These are phyloP conservation scores for Geranomyces michiganensis DNA, from an alignment of 192 early-diverging fungal species.

Conservation along the genomic window DNA sequence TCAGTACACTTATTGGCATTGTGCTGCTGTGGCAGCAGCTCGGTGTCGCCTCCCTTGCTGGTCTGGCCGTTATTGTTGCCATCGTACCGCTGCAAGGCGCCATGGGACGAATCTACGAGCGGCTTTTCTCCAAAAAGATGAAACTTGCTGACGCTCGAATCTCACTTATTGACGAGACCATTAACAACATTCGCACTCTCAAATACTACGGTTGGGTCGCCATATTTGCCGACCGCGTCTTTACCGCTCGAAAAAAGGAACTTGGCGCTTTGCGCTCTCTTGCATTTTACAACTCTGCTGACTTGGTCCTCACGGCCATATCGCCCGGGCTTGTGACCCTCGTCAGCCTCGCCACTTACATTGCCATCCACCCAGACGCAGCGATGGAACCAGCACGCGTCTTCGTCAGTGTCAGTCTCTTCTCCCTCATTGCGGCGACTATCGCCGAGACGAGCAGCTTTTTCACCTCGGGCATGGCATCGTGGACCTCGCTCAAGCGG, in stretches of 20 bases:
- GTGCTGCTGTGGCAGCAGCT: conserved; percentile 45
- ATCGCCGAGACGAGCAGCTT: neutral
- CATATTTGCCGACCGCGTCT: conserved; percentile 46
- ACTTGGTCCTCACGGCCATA: conserved; percentile 13
- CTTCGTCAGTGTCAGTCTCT: conserved; percentile 13
- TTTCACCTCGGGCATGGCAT: neutral
- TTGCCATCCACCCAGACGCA: conserved; percentile 26
- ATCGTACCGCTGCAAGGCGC: conserved; percentile 25
- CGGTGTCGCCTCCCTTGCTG: conserved; percentile 49
- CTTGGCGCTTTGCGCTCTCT: neutral
- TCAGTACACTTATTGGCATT: conserved; percentile 43
- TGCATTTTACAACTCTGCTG: conserved; percentile 9
- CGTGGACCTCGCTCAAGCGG: neutral
- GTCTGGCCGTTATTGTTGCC: conserved; percentile 46
- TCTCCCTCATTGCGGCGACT: neutral
- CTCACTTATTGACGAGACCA: conserved; percentile 55
- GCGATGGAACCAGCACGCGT: conserved; percentile 1
- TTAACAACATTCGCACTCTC: conserved; percentile 81
- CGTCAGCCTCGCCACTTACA: neutral
- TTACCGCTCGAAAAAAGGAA: conserved; percentile 24
- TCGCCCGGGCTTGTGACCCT: conserved; percentile 14
- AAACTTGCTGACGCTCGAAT: neutral
- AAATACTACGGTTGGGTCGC: conserved; percentile 86
- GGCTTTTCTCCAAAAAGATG: neutral
- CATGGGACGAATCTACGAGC: conserved; percentile 20